Conservation (phyloP, 2,329 filamentous ascomycete genomes). For the Penicillium fuscoglaucum region DNA sequence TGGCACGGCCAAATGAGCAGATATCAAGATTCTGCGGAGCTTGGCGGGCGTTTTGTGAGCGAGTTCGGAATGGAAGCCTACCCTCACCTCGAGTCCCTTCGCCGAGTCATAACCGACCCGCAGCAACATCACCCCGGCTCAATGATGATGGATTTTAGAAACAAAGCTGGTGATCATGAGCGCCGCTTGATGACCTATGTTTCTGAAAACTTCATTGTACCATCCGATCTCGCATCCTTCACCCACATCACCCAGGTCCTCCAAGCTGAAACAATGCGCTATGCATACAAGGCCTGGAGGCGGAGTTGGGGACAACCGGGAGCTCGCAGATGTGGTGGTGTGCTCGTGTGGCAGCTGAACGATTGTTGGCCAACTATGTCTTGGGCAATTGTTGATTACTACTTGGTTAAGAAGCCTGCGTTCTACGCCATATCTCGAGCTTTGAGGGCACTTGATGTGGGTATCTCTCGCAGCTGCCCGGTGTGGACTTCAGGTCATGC, state of each 20-base stretch:
- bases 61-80: not conserved
- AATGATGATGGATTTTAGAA: not conserved
- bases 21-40: not conserved
- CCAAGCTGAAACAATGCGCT: not conserved
- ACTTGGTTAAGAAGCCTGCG: not conserved
- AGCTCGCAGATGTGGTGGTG: not conserved
- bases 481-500: not conserved
- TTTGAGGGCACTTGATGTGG: not conserved
- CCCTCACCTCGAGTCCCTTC: not conserved
- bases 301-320: not conserved
- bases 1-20: not conserved
- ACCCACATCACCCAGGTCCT: not conserved
- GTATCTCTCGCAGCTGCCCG: not conserved
- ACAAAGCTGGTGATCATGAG: not conserved
- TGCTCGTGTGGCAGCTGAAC: not conserved
- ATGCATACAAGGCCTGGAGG: not conserved
- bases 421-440: not conserved
- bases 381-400: not conserved
- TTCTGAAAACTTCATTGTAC: not conserved
- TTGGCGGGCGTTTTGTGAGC: not conserved
- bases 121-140: not conserved
- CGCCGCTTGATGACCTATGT: not conserved
- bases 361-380: not conserved
- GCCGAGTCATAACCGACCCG: not conserved
- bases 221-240: not conserved